Percentiles rank a stretch among this genome's conserved stretches.
These are phyloP conservation scores for Phalaenopsis hybrid DNA, from an alignment of 116 monocot genomes.

Conservation along the genomic window DNA sequence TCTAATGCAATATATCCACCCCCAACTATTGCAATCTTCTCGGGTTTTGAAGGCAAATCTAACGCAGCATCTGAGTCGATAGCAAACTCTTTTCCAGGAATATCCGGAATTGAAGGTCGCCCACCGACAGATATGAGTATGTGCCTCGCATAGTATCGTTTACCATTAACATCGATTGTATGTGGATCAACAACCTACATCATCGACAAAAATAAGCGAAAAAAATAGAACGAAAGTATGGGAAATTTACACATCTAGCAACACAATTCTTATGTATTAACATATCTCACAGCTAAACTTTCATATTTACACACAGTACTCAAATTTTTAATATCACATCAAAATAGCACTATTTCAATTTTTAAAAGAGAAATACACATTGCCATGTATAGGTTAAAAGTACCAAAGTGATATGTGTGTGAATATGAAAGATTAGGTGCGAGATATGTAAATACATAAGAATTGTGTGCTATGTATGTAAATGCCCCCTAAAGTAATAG, in stretches of 20 bases:
- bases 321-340: too few relatives aligned
- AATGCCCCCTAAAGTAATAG: not conserved
- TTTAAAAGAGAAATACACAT: too few relatives aligned
- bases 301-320: too few relatives aligned
- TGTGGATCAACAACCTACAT: conserved; percentile 86
- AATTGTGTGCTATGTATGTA: too few relatives aligned
- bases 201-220: not conserved
- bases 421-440: too few relatives aligned
- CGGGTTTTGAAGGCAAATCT: conserved; percentile 76
- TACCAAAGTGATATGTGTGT: too few relatives aligned
- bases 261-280: too few relatives aligned
- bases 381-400: too few relatives aligned
- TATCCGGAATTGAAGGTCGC: conserved; percentile 76
- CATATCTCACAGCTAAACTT: too few relatives aligned
- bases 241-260: too few relatives aligned
- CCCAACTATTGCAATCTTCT: conserved; percentile 94
- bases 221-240: not conserved
- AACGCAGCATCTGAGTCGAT: conserved; percentile 96
- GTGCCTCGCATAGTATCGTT: conserved; percentile 73
- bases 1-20: conserved; percentile 99
- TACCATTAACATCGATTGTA: conserved; percentile 91
- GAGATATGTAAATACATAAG: too few relatives aligned
- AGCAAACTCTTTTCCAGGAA: conserved; percentile 86
- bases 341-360: too few relatives aligned
- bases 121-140: conserved; percentile 95